Evolutionary conservation across 176 grass and related monocot species (phyloP), one percentile per base, ranked within the genome.

Genomic region (Stipa capillata): DNA sequence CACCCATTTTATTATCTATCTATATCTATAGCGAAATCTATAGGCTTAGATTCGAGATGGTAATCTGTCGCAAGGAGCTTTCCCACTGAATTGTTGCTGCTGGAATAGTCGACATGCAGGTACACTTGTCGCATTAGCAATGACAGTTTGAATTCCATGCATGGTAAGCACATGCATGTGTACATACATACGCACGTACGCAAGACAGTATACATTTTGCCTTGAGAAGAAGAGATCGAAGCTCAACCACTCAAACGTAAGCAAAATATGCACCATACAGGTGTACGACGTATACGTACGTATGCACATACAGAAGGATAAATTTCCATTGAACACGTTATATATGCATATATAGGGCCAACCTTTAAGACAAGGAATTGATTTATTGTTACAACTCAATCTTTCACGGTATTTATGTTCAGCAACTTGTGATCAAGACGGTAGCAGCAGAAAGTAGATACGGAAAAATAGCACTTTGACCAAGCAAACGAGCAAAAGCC

Each of bases 41-140:
- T 44, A 20, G 60, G 27, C 6, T 44, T 83, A 31, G 31, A 51
- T 39, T 62, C 13, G 20, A 36, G 69, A 83, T 64, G 23, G 42
- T 6, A 44, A n/a, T n/a, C 36, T 70, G n/a, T 42, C 48, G 48
- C 48, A 16, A 73, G 73, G 40, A 78, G 56, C 16, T 39, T 83
- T 5, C 36, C 48, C 73, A 48, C 36, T 69, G 73, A 87, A 78
- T 49, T 85, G 83, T 56, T 83, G 73, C 86, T n/a, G n/a, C n/a
- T 1, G 12, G 62, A 51, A 85, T 28, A 21, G 57, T 79, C 74
- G 67, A 42, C 73, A 78, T n/a, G 0, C 18, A n/a, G n/a, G 25
- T 72, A 65, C 56, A 83, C 74, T 72, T 87, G 55, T 83, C 74
- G 24, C 79, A 5, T n/a, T 20, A 66, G 21, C 31, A 25, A 65